Evolutionary conservation across 345 rosid genomes (phyloP).

Genomic region (Gossypium sturtianum): DNA sequence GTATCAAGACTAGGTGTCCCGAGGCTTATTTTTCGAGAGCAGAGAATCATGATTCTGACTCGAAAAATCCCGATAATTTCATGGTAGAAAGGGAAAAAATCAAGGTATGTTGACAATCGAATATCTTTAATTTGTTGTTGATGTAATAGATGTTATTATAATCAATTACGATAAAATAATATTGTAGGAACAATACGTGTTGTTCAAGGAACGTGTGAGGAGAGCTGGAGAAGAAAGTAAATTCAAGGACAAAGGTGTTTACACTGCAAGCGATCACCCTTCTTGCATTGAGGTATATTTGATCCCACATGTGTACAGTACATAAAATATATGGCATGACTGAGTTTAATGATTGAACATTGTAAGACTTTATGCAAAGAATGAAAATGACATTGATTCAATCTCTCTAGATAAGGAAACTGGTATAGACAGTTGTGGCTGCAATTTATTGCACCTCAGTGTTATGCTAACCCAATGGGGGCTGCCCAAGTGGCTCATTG

Average conservation of each 20-base stretch:
- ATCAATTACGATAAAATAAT: not conserved
- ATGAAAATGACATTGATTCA: not conserved
- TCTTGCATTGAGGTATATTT: constrained; percentile 29
- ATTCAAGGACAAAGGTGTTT: not conserved
- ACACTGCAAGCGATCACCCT: constrained; percentile 16
- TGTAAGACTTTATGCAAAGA: not conserved
- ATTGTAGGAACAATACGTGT: not conserved
- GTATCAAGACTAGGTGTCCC: constrained; percentile 16
- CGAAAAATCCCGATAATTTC: not conserved
- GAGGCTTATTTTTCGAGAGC: not conserved
- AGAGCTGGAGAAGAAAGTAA: constrained; percentile 14
- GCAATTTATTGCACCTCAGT: not conserved
- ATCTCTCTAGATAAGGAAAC: not conserved
- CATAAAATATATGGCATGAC: constrained; percentile 20
- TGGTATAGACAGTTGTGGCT: not conserved
- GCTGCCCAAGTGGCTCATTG: not conserved
- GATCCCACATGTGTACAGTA: not conserved
- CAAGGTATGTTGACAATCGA: not conserved
- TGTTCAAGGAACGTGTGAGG: constrained; percentile 21
- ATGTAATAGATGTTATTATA: not conserved
- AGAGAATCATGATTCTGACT: not conserved
- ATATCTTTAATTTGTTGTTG: not conserved
- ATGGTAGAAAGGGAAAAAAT: not conserved
- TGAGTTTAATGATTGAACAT: not conserved
- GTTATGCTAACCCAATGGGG: not conserved